Evolutionary conservation across 2,329 filamentous ascomycete species (phyloP), one percentile per base, ranked within the genome.

Genomic region (Aurifilum marmelostoma): DNA sequence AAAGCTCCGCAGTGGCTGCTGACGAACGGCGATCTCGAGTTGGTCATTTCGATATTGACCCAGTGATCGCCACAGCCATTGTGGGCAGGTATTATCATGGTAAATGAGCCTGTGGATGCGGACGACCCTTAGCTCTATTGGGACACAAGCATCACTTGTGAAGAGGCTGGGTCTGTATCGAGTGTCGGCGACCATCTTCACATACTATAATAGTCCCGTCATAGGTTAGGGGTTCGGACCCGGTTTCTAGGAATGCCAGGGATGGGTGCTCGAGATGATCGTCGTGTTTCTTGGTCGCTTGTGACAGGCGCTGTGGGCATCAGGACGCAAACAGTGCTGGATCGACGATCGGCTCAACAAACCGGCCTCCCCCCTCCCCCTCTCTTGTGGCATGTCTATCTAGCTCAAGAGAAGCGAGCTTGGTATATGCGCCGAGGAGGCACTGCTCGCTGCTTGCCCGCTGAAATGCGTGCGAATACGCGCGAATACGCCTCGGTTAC

Each of bases 21-120:
- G 61, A 32, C 24, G 41, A 34, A 63, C 61, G 41, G 41, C 37
- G 27, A 47, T 63, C 61, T 63, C 27, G 41, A 29, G 18, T 29
- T 63, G 39, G 39, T 63, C 37, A 47, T 63, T 47, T 63, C 39
- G 61, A 29, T 63, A 8, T 21, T 32, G 61, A n/a, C 41, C 61
- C 39, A 63, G 41, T 63, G 61, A 63, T 65, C 47, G 47, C n/a
- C 24, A 16, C 63, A 56, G 63, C 24, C 9, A 63, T 24, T 9
- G 39, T 4, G 14, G 34, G 37, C n/a, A 47, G 27, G n/a, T 24
- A 37, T 12, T 21, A 18, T 58, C 1, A 6, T 60, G 1, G 37
- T 39, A 62, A 62, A 27, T 62, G 58, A 60, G 59, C 43, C 59
- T 62, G 59, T 62, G 59, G 32, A 41, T 24, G 39, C 59, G 16